Base-by-base conservation (phyloP, 1,284 basidiomycete species). In the Xerocomus nothofagi region DNA sequence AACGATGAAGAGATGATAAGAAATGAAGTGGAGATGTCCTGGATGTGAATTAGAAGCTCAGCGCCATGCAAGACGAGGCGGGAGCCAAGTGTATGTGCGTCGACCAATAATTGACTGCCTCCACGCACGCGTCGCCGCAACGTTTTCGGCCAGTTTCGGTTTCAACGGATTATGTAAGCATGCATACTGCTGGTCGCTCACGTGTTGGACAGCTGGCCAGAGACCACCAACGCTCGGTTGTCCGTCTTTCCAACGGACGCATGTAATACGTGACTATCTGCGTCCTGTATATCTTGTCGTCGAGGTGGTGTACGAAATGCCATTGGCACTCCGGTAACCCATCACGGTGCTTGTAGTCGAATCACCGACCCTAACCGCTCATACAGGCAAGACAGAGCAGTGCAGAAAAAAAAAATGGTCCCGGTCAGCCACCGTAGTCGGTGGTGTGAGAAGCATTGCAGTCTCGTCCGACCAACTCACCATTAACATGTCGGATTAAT, bases 401-500 rank as follows among this genome's bases (percentile, higher is more conserved):
- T 44, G 39, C 39, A 32, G 33, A 30, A 45, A 55, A 37, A 36
- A 26, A 6, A 24, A 7, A 15, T 5, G 29, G 29, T 31, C 23
- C 20, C 21, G 11, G 15, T 21, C 14, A 2, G 26, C 11, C 18
- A 56, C 30, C 6, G 3, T n/a, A n/a, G 18, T 30, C 20, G 41
- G 29, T 31, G 21, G 23, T 12, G 29, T 36, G n/a, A n/a, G n/a
- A n/a, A n/a, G n/a, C n/a, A n/a, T n/a, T n/a, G n/a, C n/a, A n/a
- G n/a, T n/a, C n/a, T 23, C 18, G 21, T 41, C 26, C 20, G 14
- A 14, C 17, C 44, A 31, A 15, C 14, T 14, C 29, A 21, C 12
- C 21, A 17, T 26, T 39, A n/a, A n/a, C n/a, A n/a, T n/a, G n/a
- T 44, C 61, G 48, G 62, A 58, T 57, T 50, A n/a, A 54, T 39